Conservation (phyloP, 2,329 filamentous ascomycete genomes). For the Hirsutella minnesotensis region DNA sequence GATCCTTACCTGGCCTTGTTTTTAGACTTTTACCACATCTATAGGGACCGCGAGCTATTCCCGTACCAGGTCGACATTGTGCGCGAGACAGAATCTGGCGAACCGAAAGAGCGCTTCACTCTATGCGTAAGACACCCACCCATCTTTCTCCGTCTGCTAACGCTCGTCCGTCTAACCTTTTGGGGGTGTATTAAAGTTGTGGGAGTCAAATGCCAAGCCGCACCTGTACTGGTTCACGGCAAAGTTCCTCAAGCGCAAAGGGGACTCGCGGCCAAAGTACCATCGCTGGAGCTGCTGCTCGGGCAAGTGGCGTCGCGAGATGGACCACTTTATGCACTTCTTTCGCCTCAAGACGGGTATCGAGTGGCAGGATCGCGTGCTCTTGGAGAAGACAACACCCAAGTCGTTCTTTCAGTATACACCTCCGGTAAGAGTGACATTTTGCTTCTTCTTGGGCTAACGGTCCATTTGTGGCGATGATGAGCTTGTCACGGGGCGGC, state of each 20-base stretch:
- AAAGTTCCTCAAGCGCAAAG: conserved; percentile 32
- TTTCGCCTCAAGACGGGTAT: conserved; percentile 47
- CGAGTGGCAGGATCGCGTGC: conserved; percentile 44
- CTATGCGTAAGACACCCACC: conserved; percentile 39
- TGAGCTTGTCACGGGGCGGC: too few relatives aligned
- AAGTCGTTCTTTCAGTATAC: conserved; percentile 28
- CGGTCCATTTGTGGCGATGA: too few relatives aligned
- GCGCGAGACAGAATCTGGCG: conserved; percentile 34
- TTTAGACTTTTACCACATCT: conserved; percentile 51
- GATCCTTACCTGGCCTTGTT: background rate
- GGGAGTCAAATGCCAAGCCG: conserved; percentile 49
- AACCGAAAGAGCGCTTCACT: conserved; percentile 44
- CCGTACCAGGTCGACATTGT: conserved; percentile 51
- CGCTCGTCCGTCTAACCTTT: background rate
- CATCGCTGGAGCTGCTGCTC: conserved; percentile 26
- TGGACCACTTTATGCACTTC: conserved; percentile 39
- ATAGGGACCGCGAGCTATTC: conserved; percentile 50
- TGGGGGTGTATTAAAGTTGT: conserved; percentile 37
- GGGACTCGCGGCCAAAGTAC: conserved; percentile 21
- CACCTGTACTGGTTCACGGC: conserved; percentile 49
- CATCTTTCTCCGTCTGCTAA: too few relatives aligned
- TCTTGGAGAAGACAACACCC: conserved; percentile 18
- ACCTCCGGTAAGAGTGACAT: conserved; percentile 29
- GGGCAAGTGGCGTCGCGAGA: conserved; percentile 29
- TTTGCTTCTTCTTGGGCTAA: background rate